Evolutionary conservation across 805 yeast species (phyloP).

Genomic region (Yarrowia deformans): DNA sequence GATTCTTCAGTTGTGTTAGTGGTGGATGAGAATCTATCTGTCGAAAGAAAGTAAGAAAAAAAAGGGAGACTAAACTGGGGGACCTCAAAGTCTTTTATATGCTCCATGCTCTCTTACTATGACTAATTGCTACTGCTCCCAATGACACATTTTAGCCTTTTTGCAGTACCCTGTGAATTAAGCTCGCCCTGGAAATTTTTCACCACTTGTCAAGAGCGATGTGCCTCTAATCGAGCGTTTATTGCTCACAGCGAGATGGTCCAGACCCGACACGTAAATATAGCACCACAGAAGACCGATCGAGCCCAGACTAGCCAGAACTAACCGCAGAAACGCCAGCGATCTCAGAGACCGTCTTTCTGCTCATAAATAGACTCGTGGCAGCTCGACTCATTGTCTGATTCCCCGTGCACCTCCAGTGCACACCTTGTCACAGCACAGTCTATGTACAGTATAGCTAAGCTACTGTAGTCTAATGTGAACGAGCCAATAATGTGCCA

Average conservation of each 20-base stretch:
- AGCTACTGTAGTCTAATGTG: slow-evolving; percentile 6
- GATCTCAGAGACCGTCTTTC: neutral
- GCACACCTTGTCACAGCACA: slow-evolving; percentile 23
- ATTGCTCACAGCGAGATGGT: slow-evolving; percentile 8
- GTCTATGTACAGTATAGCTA: slow-evolving; percentile 10
- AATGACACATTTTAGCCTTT: slow-evolving; percentile 39
- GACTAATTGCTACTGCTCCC: slow-evolving; percentile 40
- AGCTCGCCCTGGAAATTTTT: slow-evolving; percentile 27
- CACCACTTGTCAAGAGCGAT: slow-evolving; percentile 16
- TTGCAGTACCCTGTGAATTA: slow-evolving; percentile 3
- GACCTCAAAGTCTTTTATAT: slow-evolving; percentile 31
- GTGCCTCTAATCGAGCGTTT: slow-evolving; percentile 24
- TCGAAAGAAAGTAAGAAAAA: neutral
- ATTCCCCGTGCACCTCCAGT: slow-evolving; percentile 9
- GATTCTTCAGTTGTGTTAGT: slow-evolving; percentile 19
- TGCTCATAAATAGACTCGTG: neutral
- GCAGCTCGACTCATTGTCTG: slow-evolving; percentile 11
- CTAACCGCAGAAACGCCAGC: no score
- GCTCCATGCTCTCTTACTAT: slow-evolving; percentile 24
- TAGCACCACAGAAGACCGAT: neutral
- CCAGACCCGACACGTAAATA: neutral
- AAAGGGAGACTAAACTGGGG: slow-evolving; percentile 24
- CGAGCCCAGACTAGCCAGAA: neutral
- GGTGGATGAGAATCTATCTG: slow-evolving; percentile 17
- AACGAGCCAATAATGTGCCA: slow-evolving; percentile 2